Percentiles rank a stretch among this genome's conserved stretches.
These are phyloP conservation scores for Penicillium manginii DNA, from an alignment of 495 filamentous ascomycete genomes.

Conservation along the genomic window DNA sequence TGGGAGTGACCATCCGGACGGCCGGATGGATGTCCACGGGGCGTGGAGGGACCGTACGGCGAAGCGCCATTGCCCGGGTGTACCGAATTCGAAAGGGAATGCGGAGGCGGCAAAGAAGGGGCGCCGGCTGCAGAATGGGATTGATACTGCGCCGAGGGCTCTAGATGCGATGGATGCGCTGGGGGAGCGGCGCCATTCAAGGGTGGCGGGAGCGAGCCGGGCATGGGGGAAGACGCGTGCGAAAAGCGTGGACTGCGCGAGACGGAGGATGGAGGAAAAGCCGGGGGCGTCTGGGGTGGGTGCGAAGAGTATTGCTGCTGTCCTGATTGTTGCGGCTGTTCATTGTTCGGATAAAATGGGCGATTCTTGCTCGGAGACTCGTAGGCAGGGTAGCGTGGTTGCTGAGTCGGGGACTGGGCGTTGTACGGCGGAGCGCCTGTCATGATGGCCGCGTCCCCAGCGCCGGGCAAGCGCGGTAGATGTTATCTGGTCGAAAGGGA, in stretches of 20 bases:
- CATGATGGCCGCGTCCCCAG: slow-evolving; percentile 49
- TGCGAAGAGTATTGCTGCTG: slow-evolving; percentile 50
- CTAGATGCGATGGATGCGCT: slow-evolving; percentile 46
- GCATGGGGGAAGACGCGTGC: slow-evolving; percentile 55
- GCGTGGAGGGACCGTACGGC: slow-evolving; percentile 41
- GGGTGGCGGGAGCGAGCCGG: slow-evolving; percentile 52
- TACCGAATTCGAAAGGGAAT: slow-evolving; percentile 49
- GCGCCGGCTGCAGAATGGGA: slow-evolving; percentile 39
- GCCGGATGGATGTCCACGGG: slow-evolving; percentile 52
- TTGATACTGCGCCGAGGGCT: slow-evolving; percentile 49
- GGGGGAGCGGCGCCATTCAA: slow-evolving; percentile 56
- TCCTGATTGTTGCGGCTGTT: slow-evolving; percentile 29
- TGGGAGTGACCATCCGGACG: slow-evolving; percentile 49
- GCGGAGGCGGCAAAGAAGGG: slow-evolving; percentile 41
- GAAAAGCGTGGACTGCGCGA: slow-evolving; percentile 56
- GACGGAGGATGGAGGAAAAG: slow-evolving; percentile 57
- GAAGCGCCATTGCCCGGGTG: slow-evolving; percentile 43
- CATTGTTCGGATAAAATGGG: slow-evolving; percentile 60
- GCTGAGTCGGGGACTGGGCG: slow-evolving; percentile 49
- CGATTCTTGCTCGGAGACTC: slow-evolving; percentile 52
- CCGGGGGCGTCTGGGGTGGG: slow-evolving; percentile 58
- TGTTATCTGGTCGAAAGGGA: slow-evolving; percentile 10
- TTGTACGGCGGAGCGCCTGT: slow-evolving; percentile 53
- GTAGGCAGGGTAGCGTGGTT: slow-evolving; percentile 42
- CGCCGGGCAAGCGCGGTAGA: slow-evolving; percentile 28